A percentile compares a stretch with the other conserved stretches of the same genome.
phyloP scores from a whole-genome alignment of 208 protist genomes.

The Acanthamoeba healyi region DNA sequence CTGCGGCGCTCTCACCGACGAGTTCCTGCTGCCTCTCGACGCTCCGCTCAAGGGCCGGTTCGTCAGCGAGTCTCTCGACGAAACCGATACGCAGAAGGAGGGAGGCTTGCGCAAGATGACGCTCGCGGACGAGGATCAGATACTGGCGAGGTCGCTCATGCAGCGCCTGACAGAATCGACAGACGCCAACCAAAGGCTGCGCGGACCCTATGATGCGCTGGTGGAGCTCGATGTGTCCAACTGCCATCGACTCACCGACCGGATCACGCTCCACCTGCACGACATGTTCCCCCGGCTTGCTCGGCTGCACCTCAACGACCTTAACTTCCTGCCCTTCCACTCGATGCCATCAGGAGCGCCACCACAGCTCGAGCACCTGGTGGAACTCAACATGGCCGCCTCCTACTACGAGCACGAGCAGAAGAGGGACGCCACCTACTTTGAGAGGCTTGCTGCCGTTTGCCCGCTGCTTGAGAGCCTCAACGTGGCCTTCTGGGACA shows the following conservation, averaged over 20 bases:
- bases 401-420: not conserved
- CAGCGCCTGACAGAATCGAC: not conserved
- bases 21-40: not conserved
- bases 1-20: slow-evolving; percentile 14
- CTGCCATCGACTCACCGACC: slow-evolving; percentile 3
- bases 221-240: slow-evolving; percentile 31
- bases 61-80: not conserved
- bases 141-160: not conserved
- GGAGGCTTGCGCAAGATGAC: not conserved
- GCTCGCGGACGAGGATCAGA: not conserved
- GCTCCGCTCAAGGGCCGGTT: not conserved
- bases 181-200: not conserved
- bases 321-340: not conserved
- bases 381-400: slow-evolving; percentile 52
- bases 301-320: slow-evolving; percentile 42
- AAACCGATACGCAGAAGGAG: not conserved
- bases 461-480: slow-evolving; percentile 18
- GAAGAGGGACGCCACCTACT: not conserved
- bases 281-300: not conserved
- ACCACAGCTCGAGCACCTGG: not conserved
- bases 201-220: slow-evolving; percentile 7
- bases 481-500: slow-evolving; percentile 61
- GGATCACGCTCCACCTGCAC: not conserved
- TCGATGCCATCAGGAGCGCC: not conserved
- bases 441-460: not conserved